A percentile compares a stretch with the other conserved stretches of the same genome.
Conservation (phyloP, 768 basidiomycete species). For the Paxillus involutus region DNA sequence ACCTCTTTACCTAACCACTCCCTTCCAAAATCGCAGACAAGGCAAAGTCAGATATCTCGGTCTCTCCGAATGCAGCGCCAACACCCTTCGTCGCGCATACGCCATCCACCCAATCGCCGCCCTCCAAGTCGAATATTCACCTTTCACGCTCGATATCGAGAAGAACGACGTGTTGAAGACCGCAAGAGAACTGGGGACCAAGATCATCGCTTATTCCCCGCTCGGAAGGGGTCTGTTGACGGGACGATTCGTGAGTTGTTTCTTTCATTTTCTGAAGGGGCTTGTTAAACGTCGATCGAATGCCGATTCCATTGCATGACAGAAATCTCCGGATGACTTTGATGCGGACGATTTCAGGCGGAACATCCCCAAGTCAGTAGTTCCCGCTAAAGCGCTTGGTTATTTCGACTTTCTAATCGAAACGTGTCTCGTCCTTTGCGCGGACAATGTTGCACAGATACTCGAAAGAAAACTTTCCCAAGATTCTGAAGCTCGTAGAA, state of each 20-base stretch:
- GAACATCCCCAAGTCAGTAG: slow-evolving; percentile 23
- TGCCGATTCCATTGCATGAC: not conserved
- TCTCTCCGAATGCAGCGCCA: slow-evolving; percentile 49
- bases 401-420: not conserved
- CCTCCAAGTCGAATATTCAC: slow-evolving; percentile 52
- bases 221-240: slow-evolving; percentile 54
- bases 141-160: slow-evolving; percentile 50
- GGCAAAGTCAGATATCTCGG: slow-evolving; percentile 50
- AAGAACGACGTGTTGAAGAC: slow-evolving; percentile 42
- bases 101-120: slow-evolving; percentile 51
- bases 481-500: slow-evolving; percentile 39
- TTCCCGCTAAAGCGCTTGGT: slow-evolving; percentile 17
- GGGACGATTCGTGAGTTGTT: slow-evolving; percentile 38
- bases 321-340: slow-evolving; percentile 36
- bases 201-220: slow-evolving; percentile 52
- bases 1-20: not conserved
- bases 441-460: slow-evolving; percentile 12
- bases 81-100: slow-evolving; percentile 49
- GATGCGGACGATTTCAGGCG: slow-evolving; percentile 27
- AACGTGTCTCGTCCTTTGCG: too few species aligned
- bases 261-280: not conserved
- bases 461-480: slow-evolving; percentile 45
- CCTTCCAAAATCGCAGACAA: slow-evolving; percentile 12
- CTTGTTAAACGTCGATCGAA: not conserved
- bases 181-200: slow-evolving; percentile 48